Base-by-base conservation (phyloP, 345 rosid species). In the Boechera retrofracta region DNA sequence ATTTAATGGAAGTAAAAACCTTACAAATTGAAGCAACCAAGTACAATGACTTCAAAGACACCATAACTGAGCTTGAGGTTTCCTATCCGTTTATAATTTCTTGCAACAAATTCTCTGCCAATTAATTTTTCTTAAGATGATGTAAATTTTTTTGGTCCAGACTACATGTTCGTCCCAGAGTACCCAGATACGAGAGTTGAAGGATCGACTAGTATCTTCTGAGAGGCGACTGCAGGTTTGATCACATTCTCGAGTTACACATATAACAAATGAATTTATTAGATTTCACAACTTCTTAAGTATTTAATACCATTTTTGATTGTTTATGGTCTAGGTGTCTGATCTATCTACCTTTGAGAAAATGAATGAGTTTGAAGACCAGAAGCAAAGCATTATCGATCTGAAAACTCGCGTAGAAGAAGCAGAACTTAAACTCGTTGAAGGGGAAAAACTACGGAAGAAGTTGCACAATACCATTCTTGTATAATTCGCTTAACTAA, bases 391-490 rank as follows among this genome's bases (percentile, higher is more conserved):
- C 62, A 83, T 91, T 18, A 67, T 72, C n/a, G 92, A 91, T 65
- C 83, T 95, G 66, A 91, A 83, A 72, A 82, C 64, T 60, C 89
- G 83, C 26, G 62, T 95, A 61, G 94, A 87, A 70, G 97, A 92
- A 80, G 93, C 98, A 44, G 99, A 95, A 74, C 82, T 75, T 77
- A 95, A 95, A 82, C 87, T 92, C 49, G 73, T 89, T 18, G 99
- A 92, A 83, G 99, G 99, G 72, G 99, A 95, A 82, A 92, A 81
- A 54, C 84, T 95, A 48, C 90, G 98, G 7, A 95, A 92, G 82
- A 95, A 92, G 83, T 79, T 95, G 74, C 99, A 95, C 76, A 95
- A 95, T 81, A 91, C 97, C 24, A 95, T 95, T 77, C 84, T 95
- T 73, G 66, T 63, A 32, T 47, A 67, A 21, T 69, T 47, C 48